Percentiles rank a stretch among this genome's conserved stretches.
These are phyloP conservation scores for Colletotrichum echinochloae DNA, from an alignment of 2,329 filamentous ascomycete species.

Conservation along the genomic window DNA sequence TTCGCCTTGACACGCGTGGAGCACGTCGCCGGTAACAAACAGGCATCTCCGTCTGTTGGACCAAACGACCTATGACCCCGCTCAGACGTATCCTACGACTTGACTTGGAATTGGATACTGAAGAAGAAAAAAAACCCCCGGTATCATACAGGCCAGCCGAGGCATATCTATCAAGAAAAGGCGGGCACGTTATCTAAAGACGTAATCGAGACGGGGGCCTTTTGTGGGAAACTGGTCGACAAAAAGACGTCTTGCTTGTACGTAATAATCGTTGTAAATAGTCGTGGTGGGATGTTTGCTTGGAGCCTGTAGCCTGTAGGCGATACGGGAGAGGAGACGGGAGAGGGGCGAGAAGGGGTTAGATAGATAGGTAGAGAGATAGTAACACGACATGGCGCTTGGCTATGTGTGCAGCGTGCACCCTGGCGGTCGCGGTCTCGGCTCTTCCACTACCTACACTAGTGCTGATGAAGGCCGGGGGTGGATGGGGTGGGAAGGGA, in stretches of 20 bases:
- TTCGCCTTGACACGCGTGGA: not conserved
- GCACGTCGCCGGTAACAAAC: not conserved
- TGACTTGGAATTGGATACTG: not conserved
- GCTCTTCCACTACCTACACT: not conserved
- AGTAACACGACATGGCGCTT: slow-evolving; percentile 6
- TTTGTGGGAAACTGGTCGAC: not conserved
- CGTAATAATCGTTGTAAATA: slow-evolving; percentile 26
- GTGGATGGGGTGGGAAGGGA: not conserved
- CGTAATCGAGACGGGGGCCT: not conserved
- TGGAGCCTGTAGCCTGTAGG: too few relatives aligned
- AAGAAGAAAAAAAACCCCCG: too few relatives aligned
- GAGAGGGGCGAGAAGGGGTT: too few relatives aligned
- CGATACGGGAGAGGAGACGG: slow-evolving; percentile 13
- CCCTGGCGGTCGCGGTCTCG: not conserved
- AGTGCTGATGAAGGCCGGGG: slow-evolving; percentile 1
- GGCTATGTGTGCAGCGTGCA: not conserved
- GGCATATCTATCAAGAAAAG: not conserved
- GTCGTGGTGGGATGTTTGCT: slow-evolving; percentile 29
- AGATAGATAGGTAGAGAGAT: too few relatives aligned
- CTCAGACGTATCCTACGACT: too few relatives aligned
- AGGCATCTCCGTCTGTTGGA: not conserved
- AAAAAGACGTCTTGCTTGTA: slow-evolving; percentile 27
- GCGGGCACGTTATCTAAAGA: not conserved
- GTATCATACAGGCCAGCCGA: not conserved
- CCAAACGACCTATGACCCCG: not conserved